Percentiles rank a stretch among this genome's conserved stretches.
Conservation (phyloP, 192 early-diverging fungal genomes). For the Mortierella claussenii region DNA sequence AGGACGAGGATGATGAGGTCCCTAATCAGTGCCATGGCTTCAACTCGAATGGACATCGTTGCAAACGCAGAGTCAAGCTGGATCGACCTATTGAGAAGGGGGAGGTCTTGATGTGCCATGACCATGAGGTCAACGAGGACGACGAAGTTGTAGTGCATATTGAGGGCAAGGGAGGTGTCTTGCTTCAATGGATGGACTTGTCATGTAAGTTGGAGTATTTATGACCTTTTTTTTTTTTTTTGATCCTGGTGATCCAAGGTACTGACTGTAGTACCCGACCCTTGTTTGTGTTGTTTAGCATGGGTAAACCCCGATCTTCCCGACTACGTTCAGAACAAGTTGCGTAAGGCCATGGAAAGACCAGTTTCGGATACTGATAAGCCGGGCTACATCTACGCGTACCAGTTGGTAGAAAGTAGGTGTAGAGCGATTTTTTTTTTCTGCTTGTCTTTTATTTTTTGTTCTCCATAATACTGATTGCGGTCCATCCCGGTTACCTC, state of each 20-base stretch:
- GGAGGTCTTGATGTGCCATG: constrained; percentile 47
- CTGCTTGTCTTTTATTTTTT: not conserved
- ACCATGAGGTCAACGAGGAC: constrained; percentile 48
- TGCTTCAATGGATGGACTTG: constrained; percentile 48
- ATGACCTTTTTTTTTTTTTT: not conserved
- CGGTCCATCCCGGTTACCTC: not conserved
- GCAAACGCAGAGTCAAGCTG: constrained; percentile 49
- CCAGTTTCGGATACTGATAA: constrained; percentile 56
- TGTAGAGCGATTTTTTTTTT: not conserved
- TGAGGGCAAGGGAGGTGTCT: constrained; percentile 48
- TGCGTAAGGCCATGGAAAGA: constrained; percentile 56
- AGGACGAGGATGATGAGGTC: constrained; percentile 23
- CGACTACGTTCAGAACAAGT: constrained; percentile 40
- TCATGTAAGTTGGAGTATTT: constrained; percentile 11
- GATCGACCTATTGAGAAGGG: constrained; percentile 39
- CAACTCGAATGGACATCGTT: constrained; percentile 38
- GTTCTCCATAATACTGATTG: not conserved
- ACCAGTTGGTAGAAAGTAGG: constrained; percentile 54
- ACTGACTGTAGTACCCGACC: too few relatives aligned
- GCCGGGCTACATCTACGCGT: constrained; percentile 61
- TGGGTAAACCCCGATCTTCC: constrained; percentile 55
- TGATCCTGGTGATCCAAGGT: not conserved
- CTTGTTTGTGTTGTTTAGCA: constrained; percentile 23
- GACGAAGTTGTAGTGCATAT: constrained; percentile 52
- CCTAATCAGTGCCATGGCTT: constrained; percentile 50